These are phyloP conservation scores for Lithospermum erythrorhizon DNA, from an alignment of 257 asterid species.

Conservation along the genomic window DNA sequence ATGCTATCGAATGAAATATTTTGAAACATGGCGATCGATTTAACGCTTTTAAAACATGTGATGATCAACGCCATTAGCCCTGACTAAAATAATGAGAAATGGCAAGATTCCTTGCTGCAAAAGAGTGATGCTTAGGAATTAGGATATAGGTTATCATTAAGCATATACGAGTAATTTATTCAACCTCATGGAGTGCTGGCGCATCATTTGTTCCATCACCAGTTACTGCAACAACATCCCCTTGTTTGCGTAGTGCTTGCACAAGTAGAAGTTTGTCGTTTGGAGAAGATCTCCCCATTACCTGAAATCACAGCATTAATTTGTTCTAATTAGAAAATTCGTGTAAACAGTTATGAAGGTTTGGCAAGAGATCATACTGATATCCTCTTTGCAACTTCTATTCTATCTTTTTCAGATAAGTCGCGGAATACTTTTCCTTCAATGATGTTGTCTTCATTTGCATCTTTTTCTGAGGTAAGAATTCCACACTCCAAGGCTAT, in stretches of 20 bases:
- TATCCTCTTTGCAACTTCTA: constrained; percentile 48
- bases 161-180: constrained; percentile 1
- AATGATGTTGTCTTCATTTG: constrained; percentile 46
- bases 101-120: not conserved
- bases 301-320: constrained; percentile 33
- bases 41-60: too few relatives aligned
- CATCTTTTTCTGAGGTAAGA: constrained; percentile 50
- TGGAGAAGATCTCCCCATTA: constrained; percentile 95
- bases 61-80: too few relatives aligned
- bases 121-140: not conserved
- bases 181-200: constrained; percentile 95
- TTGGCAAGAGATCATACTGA: constrained; percentile 44
- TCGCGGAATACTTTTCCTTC: constrained; percentile 86
- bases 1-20: too few relatives aligned
- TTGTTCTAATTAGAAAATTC: constrained; percentile 8
- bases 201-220: constrained; percentile 99
- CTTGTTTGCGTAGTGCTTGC: constrained; percentile 73
- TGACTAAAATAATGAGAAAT: too few relatives aligned
- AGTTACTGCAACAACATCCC: constrained; percentile 91
- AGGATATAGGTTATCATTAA: not conserved
- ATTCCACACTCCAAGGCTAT: constrained; percentile 90
- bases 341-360: constrained; percentile 5
- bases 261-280: constrained; percentile 91
- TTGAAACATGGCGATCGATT: too few relatives aligned
- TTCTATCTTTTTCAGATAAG: constrained; percentile 65